A percentile compares a stretch with the other conserved stretches of the same genome.
phyloP scores from a whole-genome alignment of 768 basidiomycete species.

The Mrakia blollopis region DNA sequence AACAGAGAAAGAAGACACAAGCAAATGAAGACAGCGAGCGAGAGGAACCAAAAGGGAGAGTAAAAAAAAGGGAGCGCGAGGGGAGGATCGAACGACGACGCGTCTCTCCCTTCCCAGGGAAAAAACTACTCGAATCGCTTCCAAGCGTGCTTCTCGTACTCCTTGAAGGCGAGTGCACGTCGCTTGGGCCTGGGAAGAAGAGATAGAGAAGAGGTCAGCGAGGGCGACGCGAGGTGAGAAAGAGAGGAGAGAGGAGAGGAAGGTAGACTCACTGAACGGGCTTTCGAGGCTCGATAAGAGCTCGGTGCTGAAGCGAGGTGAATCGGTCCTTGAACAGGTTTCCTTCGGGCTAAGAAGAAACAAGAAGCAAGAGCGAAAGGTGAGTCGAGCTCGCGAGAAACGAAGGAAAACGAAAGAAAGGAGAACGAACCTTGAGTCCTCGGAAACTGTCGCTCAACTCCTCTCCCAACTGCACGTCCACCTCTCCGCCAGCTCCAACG shows the following conservation, averaged over 20 bases:
- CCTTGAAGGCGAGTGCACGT: neutral
- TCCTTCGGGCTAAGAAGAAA: slow-evolving; percentile 69
- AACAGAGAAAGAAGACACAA: neutral
- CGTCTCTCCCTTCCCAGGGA: too few species aligned
- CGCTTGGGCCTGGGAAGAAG: slow-evolving; percentile 7
- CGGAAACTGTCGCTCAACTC: slow-evolving; percentile 80
- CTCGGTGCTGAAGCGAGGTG: slow-evolving; percentile 78
- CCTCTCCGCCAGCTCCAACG: slow-evolving; percentile 57
- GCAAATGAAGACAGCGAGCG: neutral
- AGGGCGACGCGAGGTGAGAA: neutral
- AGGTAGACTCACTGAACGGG: slow-evolving; percentile 59
- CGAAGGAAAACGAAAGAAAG: slow-evolving; percentile 4
- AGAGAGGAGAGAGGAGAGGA: neutral
- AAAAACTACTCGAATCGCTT: slow-evolving; percentile 43
- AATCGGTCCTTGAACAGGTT: slow-evolving; percentile 88
- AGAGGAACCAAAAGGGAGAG: neutral
- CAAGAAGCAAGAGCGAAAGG: neutral
- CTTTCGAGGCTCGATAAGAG: slow-evolving; percentile 78
- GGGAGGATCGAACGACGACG: neutral
- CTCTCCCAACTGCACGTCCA: slow-evolving; percentile 86
- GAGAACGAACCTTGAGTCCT: slow-evolving; percentile 64
- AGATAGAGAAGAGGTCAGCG: neutral
- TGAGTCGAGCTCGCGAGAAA: neutral
- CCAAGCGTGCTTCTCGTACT: slow-evolving; percentile 37
- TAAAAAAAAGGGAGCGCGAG: slow-evolving; percentile 5